Conservation (phyloP, 805 yeast genomes). For the Pichia rugopelliculosa region DNA sequence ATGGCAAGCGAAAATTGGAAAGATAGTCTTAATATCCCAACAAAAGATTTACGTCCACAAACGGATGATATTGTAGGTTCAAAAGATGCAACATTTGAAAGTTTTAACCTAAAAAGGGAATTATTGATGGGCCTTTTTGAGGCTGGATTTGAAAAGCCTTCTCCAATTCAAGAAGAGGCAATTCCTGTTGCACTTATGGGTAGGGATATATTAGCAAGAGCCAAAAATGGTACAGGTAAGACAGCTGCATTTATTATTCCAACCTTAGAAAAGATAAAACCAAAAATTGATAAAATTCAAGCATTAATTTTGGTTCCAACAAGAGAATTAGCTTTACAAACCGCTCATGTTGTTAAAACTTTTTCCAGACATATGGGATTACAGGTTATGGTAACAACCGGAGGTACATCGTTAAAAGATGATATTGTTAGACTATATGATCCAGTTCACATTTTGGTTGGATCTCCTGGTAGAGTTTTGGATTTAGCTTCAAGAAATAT, state of each 20-base stretch:
- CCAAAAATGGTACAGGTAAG: constrained; percentile 97
- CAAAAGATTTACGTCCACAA: constrained; percentile 87
- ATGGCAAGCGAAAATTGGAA: constrained; percentile 59
- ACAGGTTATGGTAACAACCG: constrained; percentile 96
- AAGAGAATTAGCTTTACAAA: constrained; percentile 94
- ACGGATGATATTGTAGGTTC: constrained; percentile 93
- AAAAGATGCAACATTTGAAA: constrained; percentile 87
- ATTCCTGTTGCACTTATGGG: constrained; percentile 95
- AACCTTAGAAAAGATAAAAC: constrained; percentile 79
- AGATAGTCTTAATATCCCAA: constrained; percentile 62
- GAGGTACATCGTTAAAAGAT: constrained; percentile 91
- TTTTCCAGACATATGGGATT: constrained; percentile 89
- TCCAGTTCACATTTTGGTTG: constrained; percentile 89
- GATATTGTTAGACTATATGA: constrained; percentile 90
- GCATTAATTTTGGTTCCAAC: constrained; percentile 94
- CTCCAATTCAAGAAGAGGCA: constrained; percentile 96
- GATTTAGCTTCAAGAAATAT: constrained; percentile 85
- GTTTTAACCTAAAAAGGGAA: constrained; percentile 85
- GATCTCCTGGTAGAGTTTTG: constrained; percentile 95
- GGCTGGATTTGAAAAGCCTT: constrained; percentile 97
- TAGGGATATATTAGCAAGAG: constrained; percentile 93
- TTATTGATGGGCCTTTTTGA: constrained; percentile 97
- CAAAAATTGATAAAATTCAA: constrained; percentile 78
- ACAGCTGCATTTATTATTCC: constrained; percentile 98
- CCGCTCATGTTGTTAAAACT: constrained; percentile 94